phyloP scores from a whole-genome alignment of 2,329 filamentous ascomycete species.

The Penicillium griseofulvum region DNA sequence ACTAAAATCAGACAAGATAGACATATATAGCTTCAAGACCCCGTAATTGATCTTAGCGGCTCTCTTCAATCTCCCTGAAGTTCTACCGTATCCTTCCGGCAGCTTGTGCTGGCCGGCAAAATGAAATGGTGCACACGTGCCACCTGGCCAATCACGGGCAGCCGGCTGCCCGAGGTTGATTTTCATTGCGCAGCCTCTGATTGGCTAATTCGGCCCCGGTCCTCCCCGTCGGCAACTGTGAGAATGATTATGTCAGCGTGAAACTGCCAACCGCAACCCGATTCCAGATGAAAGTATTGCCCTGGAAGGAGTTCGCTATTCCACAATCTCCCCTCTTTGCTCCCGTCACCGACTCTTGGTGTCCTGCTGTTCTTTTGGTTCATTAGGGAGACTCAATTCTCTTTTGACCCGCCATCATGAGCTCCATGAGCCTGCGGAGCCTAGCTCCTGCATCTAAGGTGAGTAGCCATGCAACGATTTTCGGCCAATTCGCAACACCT shows the following conservation, averaged over 20 bases:
- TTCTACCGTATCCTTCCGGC: conserved; percentile 19
- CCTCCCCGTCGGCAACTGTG: conserved; percentile 35
- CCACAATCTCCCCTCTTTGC: conserved; percentile 20
- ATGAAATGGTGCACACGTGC: conserved; percentile 32
- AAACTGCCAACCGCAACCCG: conserved; percentile 19
- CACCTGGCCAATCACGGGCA: conserved; percentile 29
- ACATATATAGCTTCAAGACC: neutral
- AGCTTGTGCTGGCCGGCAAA: conserved; percentile 26
- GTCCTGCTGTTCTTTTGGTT: conserved; percentile 23
- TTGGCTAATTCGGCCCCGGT: conserved; percentile 34
- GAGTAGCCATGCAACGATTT: conserved; percentile 28
- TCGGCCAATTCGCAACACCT: conserved; percentile 16
- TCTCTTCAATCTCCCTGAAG: neutral
- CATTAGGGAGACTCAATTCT: conserved; percentile 25
- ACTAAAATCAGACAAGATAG: neutral
- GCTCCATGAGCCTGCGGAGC: conserved; percentile 51
- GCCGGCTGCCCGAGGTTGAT: conserved; percentile 36
- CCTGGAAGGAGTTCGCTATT: conserved; percentile 23
- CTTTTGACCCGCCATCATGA: conserved; percentile 46
- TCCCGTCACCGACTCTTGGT: conserved; percentile 21
- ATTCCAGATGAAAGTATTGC: conserved; percentile 15
- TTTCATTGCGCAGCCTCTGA: conserved; percentile 33
- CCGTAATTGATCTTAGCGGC: neutral
- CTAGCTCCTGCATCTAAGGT: conserved; percentile 50
- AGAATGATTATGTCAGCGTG: conserved; percentile 35